A percentile compares a stretch with the other conserved stretches of the same genome.
These are phyloP conservation scores for Phytophthora melonis DNA, from an alignment of 352 stramenopile species.

Conservation along the genomic window DNA sequence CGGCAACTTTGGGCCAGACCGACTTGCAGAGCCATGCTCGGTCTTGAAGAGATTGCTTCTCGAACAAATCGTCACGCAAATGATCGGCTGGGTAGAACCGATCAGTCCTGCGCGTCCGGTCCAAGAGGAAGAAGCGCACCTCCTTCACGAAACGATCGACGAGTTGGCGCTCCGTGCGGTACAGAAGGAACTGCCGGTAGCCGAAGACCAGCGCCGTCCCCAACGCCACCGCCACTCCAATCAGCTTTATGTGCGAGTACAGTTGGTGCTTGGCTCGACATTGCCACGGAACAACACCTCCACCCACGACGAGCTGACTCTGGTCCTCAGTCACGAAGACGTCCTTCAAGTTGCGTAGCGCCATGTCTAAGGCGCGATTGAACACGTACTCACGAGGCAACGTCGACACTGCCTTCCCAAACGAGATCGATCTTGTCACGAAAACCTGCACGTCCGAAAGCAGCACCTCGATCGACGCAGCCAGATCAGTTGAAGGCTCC, in stretches of 20 bases:
- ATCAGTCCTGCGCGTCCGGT: conserved; percentile 46
- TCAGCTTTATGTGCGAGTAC: conserved; percentile 51
- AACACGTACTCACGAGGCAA: conserved; percentile 66
- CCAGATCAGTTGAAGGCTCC: conserved; percentile 14
- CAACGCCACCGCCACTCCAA: conserved; percentile 46
- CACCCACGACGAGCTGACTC: conserved; percentile 54
- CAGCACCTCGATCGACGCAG: conserved; percentile 49
- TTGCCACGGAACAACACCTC: conserved; percentile 56
- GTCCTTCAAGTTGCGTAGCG: conserved; percentile 60
- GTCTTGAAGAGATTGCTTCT: conserved; percentile 50
- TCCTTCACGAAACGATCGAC: conserved; percentile 76
- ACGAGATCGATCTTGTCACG: conserved; percentile 51
- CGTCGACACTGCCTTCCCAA: conserved; percentile 50
- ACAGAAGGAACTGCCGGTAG: conserved; percentile 51
- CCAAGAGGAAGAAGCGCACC: conserved; percentile 69
- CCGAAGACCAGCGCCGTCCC: conserved; percentile 37
- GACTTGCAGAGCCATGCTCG: conserved; percentile 61
- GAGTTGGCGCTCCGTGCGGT: conserved; percentile 55
- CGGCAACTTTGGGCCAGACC: conserved; percentile 68
- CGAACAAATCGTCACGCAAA: conserved; percentile 71
- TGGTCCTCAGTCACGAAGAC: conserved; percentile 62
- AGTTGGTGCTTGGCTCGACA: conserved; percentile 63
- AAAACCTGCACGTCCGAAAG: conserved; percentile 62
- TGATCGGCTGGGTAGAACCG: conserved; percentile 65
- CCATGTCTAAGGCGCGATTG: conserved; percentile 68